Conservation (phyloP, 202 grass and related monocot species). For the Brachypodium distachyon region DNA sequence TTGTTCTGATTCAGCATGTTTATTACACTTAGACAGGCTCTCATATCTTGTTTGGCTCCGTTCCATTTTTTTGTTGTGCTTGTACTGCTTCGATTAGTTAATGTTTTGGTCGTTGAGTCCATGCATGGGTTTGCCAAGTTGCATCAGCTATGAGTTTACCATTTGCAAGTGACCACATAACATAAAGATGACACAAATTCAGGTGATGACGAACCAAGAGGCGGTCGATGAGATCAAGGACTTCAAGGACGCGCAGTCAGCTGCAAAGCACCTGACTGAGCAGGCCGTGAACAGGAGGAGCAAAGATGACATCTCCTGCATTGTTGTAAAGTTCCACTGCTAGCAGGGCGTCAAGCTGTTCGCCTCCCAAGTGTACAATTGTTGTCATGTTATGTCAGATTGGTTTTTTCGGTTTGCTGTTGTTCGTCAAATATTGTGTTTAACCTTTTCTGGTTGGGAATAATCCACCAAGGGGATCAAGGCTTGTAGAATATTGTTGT, state of each 20-base stretch:
- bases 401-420: not conserved
- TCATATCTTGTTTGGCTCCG: not conserved
- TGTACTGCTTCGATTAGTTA: no score
- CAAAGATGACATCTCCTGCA: conserved; percentile 85
- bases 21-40: not conserved
- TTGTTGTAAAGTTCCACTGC: conserved; percentile 60
- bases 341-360: conserved; percentile 5
- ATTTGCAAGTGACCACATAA: not conserved
- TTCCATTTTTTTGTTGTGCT: not conserved
- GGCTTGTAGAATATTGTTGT: conserved; percentile 17
- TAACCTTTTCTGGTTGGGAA: not conserved
- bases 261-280: conserved; percentile 68
- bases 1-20: not conserved
- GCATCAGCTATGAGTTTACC: not conserved
- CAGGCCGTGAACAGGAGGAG: conserved; percentile 58
- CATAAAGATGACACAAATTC: not conserved
- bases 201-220: conserved; percentile 93
- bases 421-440: conserved; percentile 2
- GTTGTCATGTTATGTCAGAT: not conserved
- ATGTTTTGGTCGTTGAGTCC: not conserved
- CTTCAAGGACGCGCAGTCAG: conserved; percentile 61
- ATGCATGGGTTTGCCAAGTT: not conserved
- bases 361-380: conserved; percentile 3
- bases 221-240: conserved; percentile 69
- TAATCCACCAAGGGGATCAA: conserved; percentile 12